phyloP scores from a whole-genome alignment of 139 green algal species.

The Eudorina sp. region DNA sequence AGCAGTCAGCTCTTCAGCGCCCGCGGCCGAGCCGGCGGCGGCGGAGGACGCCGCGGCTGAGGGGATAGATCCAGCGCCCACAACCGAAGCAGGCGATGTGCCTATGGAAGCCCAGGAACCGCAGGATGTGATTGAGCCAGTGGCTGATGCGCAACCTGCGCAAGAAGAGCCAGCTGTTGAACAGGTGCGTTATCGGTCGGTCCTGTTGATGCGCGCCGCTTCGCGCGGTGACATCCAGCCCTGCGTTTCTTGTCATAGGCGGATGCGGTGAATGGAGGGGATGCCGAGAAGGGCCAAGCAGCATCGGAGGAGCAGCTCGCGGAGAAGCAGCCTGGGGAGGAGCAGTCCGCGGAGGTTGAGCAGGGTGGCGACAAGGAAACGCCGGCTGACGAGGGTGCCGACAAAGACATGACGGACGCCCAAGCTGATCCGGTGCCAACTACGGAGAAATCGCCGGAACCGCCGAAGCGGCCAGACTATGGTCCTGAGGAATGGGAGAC shows the following conservation, averaged over 20 bases:
- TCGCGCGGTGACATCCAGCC: too few species aligned
- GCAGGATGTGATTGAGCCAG: background rate
- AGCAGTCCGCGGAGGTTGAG: too few species aligned
- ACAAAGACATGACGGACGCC: background rate
- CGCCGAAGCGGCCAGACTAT: constrained; percentile 23
- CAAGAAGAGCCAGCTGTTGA: background rate
- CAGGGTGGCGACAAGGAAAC: too few species aligned
- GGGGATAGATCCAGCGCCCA: background rate
- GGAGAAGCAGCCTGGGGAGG: too few species aligned
- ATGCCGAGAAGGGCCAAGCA: too few species aligned
- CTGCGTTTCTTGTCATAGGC: too few species aligned
- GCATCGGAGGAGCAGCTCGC: background rate
- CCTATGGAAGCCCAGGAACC: background rate
- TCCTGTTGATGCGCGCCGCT: too few species aligned
- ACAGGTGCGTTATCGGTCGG: too few species aligned
- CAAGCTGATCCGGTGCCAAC: background rate
- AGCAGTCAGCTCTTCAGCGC: background rate
- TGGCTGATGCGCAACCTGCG: background rate
- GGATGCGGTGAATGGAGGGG: too few species aligned
- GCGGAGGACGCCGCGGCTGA: background rate
- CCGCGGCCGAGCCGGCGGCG: background rate
- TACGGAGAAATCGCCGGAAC: background rate
- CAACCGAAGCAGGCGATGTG: background rate
- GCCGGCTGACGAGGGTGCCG: background rate
- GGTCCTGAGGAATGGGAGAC: constrained; percentile 73